Conservation (phyloP, 2,329 filamentous ascomycete species). For the Epichloe typhina region DNA sequence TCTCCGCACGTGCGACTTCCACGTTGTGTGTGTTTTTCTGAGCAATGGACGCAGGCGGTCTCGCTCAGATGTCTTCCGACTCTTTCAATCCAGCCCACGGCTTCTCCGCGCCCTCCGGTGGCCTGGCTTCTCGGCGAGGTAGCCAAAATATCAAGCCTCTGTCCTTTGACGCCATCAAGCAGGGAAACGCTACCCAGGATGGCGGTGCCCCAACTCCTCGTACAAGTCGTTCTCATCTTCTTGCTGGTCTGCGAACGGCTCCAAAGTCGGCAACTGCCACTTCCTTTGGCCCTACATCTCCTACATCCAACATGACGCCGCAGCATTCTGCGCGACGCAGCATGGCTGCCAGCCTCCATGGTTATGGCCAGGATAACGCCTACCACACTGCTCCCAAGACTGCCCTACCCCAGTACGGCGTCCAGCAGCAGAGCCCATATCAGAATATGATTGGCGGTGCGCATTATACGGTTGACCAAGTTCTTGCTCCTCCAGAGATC, state of each 20-base stretch:
- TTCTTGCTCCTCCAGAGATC: conserved; percentile 71
- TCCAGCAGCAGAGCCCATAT: conserved; percentile 21
- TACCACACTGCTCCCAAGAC: conserved; percentile 41
- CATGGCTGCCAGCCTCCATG: conserved; percentile 31
- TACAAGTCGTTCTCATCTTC: conserved; percentile 86
- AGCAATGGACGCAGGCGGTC: conserved; percentile 90
- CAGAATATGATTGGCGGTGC: conserved; percentile 22
- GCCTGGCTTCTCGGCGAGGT: conserved; percentile 74
- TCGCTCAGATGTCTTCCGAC: conserved; percentile 97
- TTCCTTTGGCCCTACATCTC: conserved; percentile 57
- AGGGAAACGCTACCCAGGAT: conserved; percentile 54
- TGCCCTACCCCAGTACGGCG: conserved; percentile 36
- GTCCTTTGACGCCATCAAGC: conserved; percentile 60
- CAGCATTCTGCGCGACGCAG: conserved; percentile 32
- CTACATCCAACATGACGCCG: conserved; percentile 26
- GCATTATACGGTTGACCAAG: conserved; percentile 73
- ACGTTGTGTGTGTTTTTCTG: conserved; percentile 12
- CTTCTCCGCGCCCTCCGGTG: conserved; percentile 62
- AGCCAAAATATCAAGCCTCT: conserved; percentile 83
- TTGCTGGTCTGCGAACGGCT: conserved; percentile 84
- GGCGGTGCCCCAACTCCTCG: conserved; percentile 68
- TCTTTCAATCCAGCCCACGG: conserved; percentile 58
- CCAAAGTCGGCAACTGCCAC: conserved; percentile 71
- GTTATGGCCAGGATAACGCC: conserved; percentile 26
- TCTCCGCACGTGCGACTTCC: neutral